phyloP scores from a whole-genome alignment of 305 asterid genomes.

The Vinca major region DNA sequence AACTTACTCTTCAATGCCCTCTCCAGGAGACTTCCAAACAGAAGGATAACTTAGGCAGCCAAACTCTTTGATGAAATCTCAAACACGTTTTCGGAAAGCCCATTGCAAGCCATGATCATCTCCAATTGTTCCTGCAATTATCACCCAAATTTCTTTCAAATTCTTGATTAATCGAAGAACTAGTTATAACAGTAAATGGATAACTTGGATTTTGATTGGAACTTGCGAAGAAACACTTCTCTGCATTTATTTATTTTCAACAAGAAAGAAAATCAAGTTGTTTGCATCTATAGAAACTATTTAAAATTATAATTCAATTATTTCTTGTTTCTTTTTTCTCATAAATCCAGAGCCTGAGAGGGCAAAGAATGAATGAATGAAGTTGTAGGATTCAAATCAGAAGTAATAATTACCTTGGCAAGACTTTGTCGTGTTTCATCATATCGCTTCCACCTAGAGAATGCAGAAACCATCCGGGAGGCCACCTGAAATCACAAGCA shows the following conservation, averaged over 20 bases:
- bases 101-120: slow-evolving; percentile 54
- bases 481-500: slow-evolving; percentile 45
- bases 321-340: background rate
- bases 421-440: slow-evolving; percentile 62
- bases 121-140: slow-evolving; percentile 59
- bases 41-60: slow-evolving; percentile 34
- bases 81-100: slow-evolving; percentile 68
- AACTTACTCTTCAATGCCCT: no score
- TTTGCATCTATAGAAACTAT: background rate
- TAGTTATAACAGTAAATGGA: no score
- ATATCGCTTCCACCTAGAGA: slow-evolving; percentile 74
- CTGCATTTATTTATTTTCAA: background rate
- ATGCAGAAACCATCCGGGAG: slow-evolving; percentile 65
- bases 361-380: background rate
- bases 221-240: background rate
- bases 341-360: background rate
- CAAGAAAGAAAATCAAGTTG: background rate
- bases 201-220: background rate
- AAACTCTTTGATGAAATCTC: slow-evolving; percentile 82
- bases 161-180: no score
- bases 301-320: background rate
- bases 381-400: background rate
- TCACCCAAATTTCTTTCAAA: no score
- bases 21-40: no score
- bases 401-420: slow-evolving; percentile 41